These are phyloP conservation scores for Fusarium decemcellulare DNA, from an alignment of 2,329 filamentous ascomycete genomes.

Conservation along the genomic window DNA sequence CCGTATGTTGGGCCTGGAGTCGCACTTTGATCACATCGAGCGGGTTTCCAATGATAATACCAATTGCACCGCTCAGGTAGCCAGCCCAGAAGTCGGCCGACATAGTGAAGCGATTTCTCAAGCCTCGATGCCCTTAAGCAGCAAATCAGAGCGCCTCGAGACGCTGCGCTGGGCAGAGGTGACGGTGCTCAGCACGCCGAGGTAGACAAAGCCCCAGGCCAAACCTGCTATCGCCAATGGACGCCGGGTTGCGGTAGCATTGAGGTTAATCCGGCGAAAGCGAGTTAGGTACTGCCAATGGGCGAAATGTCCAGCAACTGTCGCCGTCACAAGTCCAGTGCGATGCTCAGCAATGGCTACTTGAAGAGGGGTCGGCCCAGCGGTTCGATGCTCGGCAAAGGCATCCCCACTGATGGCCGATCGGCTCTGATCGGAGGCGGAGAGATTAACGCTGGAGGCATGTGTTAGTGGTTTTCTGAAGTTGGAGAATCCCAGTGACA, in stretches of 20 bases:
- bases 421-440: slow-evolving; percentile 44
- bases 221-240: slow-evolving; percentile 41
- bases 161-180: slow-evolving; percentile 42
- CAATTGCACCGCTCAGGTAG: slow-evolving; percentile 87
- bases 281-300: slow-evolving; percentile 45
- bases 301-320: slow-evolving; percentile 44
- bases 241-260: slow-evolving; percentile 33
- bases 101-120: slow-evolving; percentile 63
- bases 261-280: slow-evolving; percentile 36
- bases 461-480: slow-evolving; percentile 35
- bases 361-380: slow-evolving; percentile 47
- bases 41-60: slow-evolving; percentile 91
- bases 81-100: slow-evolving; percentile 95
- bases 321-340: slow-evolving; percentile 41
- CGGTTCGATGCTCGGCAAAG: slow-evolving; percentile 45
- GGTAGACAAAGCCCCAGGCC: slow-evolving; percentile 42
- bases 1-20: slow-evolving; percentile 72
- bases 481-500: slow-evolving; percentile 3
- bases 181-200: slow-evolving; percentile 42
- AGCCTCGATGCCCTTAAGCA: slow-evolving; percentile 17
- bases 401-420: slow-evolving; percentile 38
- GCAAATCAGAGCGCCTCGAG: slow-evolving; percentile 22
- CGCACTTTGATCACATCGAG: slow-evolving; percentile 77
- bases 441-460: slow-evolving; percentile 37
- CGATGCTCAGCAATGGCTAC: slow-evolving; percentile 40